These are phyloP conservation scores for Neoboletus brunneissimus DNA, from an alignment of 768 basidiomycete genomes.

Conservation along the genomic window DNA sequence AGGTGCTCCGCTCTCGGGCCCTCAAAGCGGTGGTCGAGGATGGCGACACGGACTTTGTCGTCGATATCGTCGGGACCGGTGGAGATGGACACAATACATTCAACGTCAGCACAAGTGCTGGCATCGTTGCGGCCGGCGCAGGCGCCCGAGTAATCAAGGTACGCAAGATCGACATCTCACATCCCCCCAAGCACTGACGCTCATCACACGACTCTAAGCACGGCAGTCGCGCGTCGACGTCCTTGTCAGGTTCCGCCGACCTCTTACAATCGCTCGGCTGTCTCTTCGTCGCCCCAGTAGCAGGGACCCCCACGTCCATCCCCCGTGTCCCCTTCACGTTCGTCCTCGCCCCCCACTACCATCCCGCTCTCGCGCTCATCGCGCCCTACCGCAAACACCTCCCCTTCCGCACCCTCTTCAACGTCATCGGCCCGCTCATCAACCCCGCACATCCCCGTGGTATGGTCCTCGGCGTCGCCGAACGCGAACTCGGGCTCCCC, in stretches of 20 bases:
- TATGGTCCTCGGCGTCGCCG: slow-evolving; percentile 91
- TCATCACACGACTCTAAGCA: slow-evolving; percentile 51
- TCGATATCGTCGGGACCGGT: slow-evolving; percentile 43
- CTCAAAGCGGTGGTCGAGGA: slow-evolving; percentile 59
- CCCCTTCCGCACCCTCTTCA: slow-evolving; percentile 96
- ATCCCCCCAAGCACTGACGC: neutral
- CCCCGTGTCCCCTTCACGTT: slow-evolving; percentile 80
- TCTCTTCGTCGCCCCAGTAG: slow-evolving; percentile 61
- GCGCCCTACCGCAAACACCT: slow-evolving; percentile 82
- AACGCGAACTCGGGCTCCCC: slow-evolving; percentile 71
- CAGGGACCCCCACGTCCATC: slow-evolving; percentile 43
- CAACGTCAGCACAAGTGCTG: slow-evolving; percentile 95
- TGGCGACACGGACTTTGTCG: slow-evolving; percentile 66
- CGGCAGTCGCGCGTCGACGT: slow-evolving; percentile 87
- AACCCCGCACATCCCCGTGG: slow-evolving; percentile 85
- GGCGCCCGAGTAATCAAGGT: slow-evolving; percentile 94
- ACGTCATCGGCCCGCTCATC: slow-evolving; percentile 89
- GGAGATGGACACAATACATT: slow-evolving; percentile 96
- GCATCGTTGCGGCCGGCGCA: slow-evolving; percentile 89
- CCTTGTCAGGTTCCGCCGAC: slow-evolving; percentile 92
- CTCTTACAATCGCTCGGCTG: slow-evolving; percentile 83
- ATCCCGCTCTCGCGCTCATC: slow-evolving; percentile 78
- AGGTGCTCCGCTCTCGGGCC: slow-evolving; percentile 67
- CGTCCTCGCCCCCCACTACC: slow-evolving; percentile 92
- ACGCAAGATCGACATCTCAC: neutral